phyloP scores from a whole-genome alignment of 1,139 yeast species.

The Sugiyamaella paludigena region DNA sequence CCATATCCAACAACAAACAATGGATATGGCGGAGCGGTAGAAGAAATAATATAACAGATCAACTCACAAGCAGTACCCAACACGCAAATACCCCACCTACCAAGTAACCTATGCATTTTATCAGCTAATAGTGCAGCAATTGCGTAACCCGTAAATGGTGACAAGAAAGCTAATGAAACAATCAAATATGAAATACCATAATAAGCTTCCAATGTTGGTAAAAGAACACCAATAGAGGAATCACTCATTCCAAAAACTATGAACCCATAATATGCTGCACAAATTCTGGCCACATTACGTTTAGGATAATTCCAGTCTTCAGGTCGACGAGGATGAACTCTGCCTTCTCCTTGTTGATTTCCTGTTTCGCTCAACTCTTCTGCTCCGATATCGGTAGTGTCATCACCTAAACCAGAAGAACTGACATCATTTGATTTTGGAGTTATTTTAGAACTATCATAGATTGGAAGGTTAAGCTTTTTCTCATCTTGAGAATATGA shows the following conservation, averaged over 20 bases:
- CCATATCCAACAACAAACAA: conserved; percentile 52
- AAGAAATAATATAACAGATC: conserved; percentile 44
- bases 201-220: conserved; percentile 31
- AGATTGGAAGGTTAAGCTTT: not conserved
- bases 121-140: conserved; percentile 39
- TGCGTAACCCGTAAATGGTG: conserved; percentile 39
- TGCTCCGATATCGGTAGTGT: not conserved
- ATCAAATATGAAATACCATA: conserved; percentile 30
- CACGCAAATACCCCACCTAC: conserved; percentile 42
- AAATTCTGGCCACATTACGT: conserved; percentile 23
- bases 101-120: conserved; percentile 42
- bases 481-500: not conserved
- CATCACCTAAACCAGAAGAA: not conserved
- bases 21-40: conserved; percentile 42
- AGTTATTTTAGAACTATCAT: no score
- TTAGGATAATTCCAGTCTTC: conserved; percentile 27
- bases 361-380: not conserved
- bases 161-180: conserved; percentile 33
- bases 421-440: no score
- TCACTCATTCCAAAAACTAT: conserved; percentile 35
- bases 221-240: conserved; percentile 31
- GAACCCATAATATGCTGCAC: conserved; percentile 30
- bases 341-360: not conserved
- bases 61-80: conserved; percentile 42
- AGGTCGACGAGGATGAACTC: not conserved